phyloP scores from a whole-genome alignment of 805 yeast species.

The Schwanniomyces vanrijiae region DNA sequence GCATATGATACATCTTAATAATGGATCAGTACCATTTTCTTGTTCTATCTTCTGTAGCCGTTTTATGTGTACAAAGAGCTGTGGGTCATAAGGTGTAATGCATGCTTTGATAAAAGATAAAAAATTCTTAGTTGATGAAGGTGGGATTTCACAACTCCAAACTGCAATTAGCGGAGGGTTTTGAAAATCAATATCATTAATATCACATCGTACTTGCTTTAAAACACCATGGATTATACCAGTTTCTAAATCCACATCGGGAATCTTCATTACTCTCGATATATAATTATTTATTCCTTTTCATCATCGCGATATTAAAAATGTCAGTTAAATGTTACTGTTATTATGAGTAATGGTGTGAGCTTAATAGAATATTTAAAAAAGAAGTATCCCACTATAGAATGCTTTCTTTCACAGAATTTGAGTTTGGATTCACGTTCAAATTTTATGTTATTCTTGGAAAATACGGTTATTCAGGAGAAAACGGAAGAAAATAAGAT shows the following conservation, averaged over 20 bases:
- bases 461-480: neutral
- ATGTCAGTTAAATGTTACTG: neutral
- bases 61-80: slow-evolving; percentile 48
- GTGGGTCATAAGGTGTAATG: slow-evolving; percentile 24
- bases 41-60: slow-evolving; percentile 44
- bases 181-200: slow-evolving; percentile 10
- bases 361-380: slow-evolving; percentile 4
- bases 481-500: neutral
- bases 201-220: slow-evolving; percentile 42
- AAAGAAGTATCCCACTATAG: slow-evolving; percentile 2
- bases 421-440: neutral
- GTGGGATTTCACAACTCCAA: slow-evolving; percentile 50
- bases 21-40: neutral
- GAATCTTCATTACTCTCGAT: neutral
- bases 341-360: slow-evolving; percentile 3
- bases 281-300: neutral
- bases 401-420: neutral
- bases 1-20: slow-evolving; percentile 48
- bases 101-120: slow-evolving; percentile 25
- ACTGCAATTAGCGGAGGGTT: slow-evolving; percentile 33
- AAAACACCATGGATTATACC: slow-evolving; percentile 46
- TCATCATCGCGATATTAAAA: slow-evolving; percentile 2
- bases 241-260: slow-evolving; percentile 44
- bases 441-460: neutral
- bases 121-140: slow-evolving; percentile 30